Evolutionary conservation across 352 stramenopile species (phyloP), one percentile per base, ranked within the genome.

Genomic region (Globisporangium heterothallicum): DNA sequence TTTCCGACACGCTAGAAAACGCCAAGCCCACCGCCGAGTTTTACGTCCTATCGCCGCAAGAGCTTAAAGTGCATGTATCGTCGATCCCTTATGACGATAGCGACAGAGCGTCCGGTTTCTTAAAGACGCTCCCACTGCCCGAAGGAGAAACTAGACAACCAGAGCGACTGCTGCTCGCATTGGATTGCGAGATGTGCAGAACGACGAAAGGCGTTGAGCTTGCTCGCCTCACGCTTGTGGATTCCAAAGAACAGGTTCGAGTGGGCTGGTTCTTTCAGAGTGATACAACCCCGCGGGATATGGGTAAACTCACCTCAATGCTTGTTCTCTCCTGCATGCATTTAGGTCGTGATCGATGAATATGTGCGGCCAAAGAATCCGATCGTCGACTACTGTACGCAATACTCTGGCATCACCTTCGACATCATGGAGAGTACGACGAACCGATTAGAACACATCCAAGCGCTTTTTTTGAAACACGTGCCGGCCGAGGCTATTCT

Each of bases 151-250:
- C 57, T 4, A 61, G 67, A 26, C 29, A 59, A 26, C 36, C 70
- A 1, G 61, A 76, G 26, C 64, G 83, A 21, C 58, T 86, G 6
- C 54, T 95, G 35, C 60, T 95, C 1, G 83, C 81, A 22, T 49
- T 95, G 27, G 85, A 95, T 57, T 95, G 85, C 53, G 85, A 95
- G 24, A 95, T 95, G 85, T 91, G 83, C 43, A 72, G 71, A 18
- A 94, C 81, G 12, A 94, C 85, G 16, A 92, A 91, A 59, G 77
- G 78, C n/a, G 64, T 88, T n/a, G 83, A 94, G 58, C 68, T 94
- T 12, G 74, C 80, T 13, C 76, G 83, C 1, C 46, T 94, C 16
- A 90, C 83, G 9, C 63, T 94, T 13, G 63, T 94, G 8, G 78
- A 94, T 38, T 53, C 80, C 14, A 70, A 57, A 6, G 70, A 92